These are phyloP conservation scores for Botrytis cinerea DNA, from an alignment of 2,329 filamentous ascomycete genomes.

Conservation along the genomic window DNA sequence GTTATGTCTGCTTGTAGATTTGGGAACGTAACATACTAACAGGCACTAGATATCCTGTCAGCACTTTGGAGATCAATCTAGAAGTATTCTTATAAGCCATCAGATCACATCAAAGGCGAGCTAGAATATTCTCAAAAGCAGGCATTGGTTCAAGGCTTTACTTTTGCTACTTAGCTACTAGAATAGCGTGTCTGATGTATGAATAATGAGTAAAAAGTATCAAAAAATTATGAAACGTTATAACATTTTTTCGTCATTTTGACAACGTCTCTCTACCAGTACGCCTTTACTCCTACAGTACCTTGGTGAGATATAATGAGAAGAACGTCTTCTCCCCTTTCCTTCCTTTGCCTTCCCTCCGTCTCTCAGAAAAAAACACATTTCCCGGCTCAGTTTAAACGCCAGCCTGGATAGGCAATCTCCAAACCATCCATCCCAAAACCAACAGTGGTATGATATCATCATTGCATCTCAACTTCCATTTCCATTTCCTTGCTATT, in stretches of 20 bases:
- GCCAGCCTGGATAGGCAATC: constrained; percentile 16
- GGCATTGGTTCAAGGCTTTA: constrained; percentile 3
- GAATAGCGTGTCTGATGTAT: constrained; percentile 34
- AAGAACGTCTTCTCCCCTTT: neutral
- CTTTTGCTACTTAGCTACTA: constrained; percentile 7
- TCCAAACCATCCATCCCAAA: neutral
- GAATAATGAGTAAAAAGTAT: constrained; percentile 26
- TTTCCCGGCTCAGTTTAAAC: neutral
- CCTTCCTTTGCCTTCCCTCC: neutral
- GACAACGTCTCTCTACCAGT: constrained; percentile 22
- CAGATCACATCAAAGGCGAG: constrained; percentile 13
- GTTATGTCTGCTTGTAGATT: constrained; percentile 34
- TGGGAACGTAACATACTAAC: constrained; percentile 27
- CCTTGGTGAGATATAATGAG: constrained; percentile 22
- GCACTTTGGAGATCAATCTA: constrained; percentile 90
- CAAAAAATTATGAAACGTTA: constrained; percentile 8
- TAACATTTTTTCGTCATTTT: constrained; percentile 1
- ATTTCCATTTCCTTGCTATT: constrained; percentile 46
- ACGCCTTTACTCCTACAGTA: constrained; percentile 34
- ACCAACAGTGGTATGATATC: constrained; percentile 12
- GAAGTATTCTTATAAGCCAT: constrained; percentile 77
- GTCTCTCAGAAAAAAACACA: neutral
- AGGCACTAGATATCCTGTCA: constrained; percentile 74
- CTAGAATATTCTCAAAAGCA: neutral
- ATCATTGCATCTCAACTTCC: constrained; percentile 54